Conservation (phyloP, 441 rosid species). For the Bruguiera hainesii region DNA sequence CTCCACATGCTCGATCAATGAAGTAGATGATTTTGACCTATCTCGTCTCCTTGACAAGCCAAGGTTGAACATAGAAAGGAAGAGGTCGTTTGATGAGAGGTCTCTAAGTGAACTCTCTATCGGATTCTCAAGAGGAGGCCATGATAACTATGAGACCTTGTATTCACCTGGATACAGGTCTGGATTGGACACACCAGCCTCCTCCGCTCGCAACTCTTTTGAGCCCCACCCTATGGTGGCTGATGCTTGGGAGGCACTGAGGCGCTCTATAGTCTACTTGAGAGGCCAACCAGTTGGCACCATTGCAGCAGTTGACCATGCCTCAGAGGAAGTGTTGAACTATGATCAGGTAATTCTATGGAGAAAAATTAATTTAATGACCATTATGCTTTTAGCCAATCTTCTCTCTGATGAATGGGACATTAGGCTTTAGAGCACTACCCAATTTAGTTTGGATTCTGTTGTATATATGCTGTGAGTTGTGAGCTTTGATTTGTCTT, state of each 20-base stretch:
- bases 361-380: neutral
- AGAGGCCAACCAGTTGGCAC: constrained; percentile 88
- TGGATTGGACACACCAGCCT: constrained; percentile 66
- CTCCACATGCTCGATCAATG: constrained; percentile 62
- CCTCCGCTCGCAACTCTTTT: constrained; percentile 67
- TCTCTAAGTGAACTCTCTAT: constrained; percentile 66
- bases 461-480: neutral
- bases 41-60: constrained; percentile 72
- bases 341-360: constrained; percentile 62
- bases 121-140: constrained; percentile 46
- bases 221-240: constrained; percentile 94
- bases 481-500: neutral
- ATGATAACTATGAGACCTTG: constrained; percentile 46
- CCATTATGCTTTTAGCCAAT: neutral
- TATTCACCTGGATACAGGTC: constrained; percentile 76
- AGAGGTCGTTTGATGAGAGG: constrained; percentile 88
- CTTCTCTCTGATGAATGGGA: neutral
- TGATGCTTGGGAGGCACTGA: constrained; percentile 90
- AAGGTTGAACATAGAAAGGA: constrained; percentile 68
- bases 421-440: neutral
- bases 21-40: constrained; percentile 71
- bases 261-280: constrained; percentile 63
- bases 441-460: neutral
- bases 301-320: constrained; percentile 82
- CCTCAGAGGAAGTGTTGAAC: constrained; percentile 79